Base-by-base conservation (phyloP, 1,139 yeast species). In the Zygoascus hellenicus region DNA sequence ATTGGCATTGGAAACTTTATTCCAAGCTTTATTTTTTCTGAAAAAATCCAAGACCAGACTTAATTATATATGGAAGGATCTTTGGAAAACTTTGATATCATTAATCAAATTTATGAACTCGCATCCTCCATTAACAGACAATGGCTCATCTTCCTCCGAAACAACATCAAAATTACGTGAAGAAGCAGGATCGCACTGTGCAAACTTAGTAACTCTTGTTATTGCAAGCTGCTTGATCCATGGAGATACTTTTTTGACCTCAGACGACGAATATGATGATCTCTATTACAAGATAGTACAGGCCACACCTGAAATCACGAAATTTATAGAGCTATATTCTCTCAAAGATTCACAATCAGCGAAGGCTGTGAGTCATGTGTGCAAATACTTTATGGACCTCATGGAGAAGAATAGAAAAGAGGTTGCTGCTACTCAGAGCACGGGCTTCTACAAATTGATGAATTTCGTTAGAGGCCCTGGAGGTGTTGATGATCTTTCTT, bases 1-100 rank as follows among this genome's bases (percentile, higher is more conserved):
- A 9, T 59, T 63, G 31, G 54, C 65, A 1, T 49, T 66, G 11
- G 56, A 55, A 1, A 53, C 55, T 2, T 46, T 60, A 5, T 58
- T 60, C 43, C 67, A 60, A 48, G 49, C 55, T 2, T 45, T 65
- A 2, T 56, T 57, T 13, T 50, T 54, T 28, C 47, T 66, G 44
- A 49, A 60, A 22, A 40, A 48, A 9, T 30, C 50, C 28, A 54
- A 54, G 28, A 45, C 48, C 2, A 46, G 57, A n/a, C 42, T 62
- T 28, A 48, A 50, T 9, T 69, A 68, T 48, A 63, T 65, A 48
- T 69, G 74, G 74, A 50, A 58, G 11, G 70, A 67, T 45, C 54
- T 69, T 32, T 68, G 71, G 70, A 59, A 57, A 43, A 58, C 70
- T 2, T 46, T 66, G n/a, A 43, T 64, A 17, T 59, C 62, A 4